phyloP scores from a whole-genome alignment of 345 rosid species.

The Aurinia saxatilis region DNA sequence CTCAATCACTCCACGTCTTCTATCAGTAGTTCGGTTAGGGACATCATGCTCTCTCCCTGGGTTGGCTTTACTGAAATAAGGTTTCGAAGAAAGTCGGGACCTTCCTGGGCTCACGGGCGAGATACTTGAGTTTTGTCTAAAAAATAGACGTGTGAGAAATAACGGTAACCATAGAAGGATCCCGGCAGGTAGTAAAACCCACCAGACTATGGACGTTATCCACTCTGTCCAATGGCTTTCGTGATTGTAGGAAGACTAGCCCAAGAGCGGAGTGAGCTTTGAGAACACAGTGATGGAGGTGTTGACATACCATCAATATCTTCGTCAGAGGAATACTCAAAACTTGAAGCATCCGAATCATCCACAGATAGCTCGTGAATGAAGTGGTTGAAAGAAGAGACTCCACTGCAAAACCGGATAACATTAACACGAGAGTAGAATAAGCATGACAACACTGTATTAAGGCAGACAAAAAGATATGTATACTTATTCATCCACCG shows the following conservation, averaged over 20 bases:
- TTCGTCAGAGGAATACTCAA: constrained; percentile 66
- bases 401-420: constrained; percentile 51
- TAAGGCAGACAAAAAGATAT: neutral
- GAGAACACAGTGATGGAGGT: constrained; percentile 66
- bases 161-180: constrained; percentile 50
- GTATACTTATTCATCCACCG: constrained; percentile 89
- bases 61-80: constrained; percentile 33
- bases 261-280: constrained; percentile 54
- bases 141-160: constrained; percentile 30
- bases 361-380: constrained; percentile 78
- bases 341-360: constrained; percentile 67
- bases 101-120: constrained; percentile 32
- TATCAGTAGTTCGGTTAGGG: constrained; percentile 64
- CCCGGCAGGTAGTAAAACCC: constrained; percentile 54
- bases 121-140: constrained; percentile 22
- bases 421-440: neutral
- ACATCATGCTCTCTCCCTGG: constrained; percentile 51
- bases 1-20: constrained; percentile 96
- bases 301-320: constrained; percentile 50
- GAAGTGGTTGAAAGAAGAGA: constrained; percentile 89
- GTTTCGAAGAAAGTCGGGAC: constrained; percentile 27
- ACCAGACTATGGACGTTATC: constrained; percentile 43
- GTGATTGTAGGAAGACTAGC: constrained; percentile 32
- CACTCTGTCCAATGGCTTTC: constrained; percentile 46
- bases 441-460: neutral